Base-by-base conservation (phyloP, 2,329 filamentous ascomycete species). In the Zalaria obscura region DNA sequence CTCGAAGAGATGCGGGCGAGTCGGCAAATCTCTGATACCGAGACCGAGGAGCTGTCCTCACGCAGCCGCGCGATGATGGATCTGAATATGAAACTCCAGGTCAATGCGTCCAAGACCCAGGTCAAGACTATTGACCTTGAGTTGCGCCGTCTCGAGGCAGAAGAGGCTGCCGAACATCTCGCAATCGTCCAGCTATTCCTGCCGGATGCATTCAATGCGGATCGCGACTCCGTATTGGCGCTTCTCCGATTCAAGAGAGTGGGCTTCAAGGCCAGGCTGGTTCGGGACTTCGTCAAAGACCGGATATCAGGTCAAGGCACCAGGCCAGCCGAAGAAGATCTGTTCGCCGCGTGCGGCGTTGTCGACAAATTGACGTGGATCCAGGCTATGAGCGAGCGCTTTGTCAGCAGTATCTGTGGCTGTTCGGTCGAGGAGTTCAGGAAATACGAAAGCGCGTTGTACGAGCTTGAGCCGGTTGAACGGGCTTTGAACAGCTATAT, bases 61-160 rank as follows among this genome's bases (percentile, higher is more conserved):
- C 82, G 86, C 47, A 93, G 89, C 36, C 78, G 87, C 47, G 87
- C 89, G 41, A 93, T 98, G 81, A 83, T 94, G 76, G 89, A 98
- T 55, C 73, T 98, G 36, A 96, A 96, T 61, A 76, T 89, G 73
- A 93, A 93, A 63, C 73, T 98, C 35, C 89, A 94, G 55, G 75
- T 83, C 42, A 93, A 87, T 8, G 87, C 87, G 7, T 76, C 86
- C 34, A 94, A 94, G 66, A 83, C 89, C 3, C 89, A 94, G 59
- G 80, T 85, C 54, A 96, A 94, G 66, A 87, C 87, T 0, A 93
- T 98, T 47, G 88, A 95, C 50, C 70, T 95, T 27, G 88, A 96
- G 58, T 68, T 96, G 43, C 76, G 82, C 40, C 80, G 83, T 43
- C 74, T 96, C 55, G 86, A 93, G 52, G 87, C 88, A 0, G 81